A percentile compares a stretch with the other conserved stretches of the same genome.
These are phyloP conservation scores for Corylus heterophylla DNA, from an alignment of 306 rosid genomes.

Conservation along the genomic window DNA sequence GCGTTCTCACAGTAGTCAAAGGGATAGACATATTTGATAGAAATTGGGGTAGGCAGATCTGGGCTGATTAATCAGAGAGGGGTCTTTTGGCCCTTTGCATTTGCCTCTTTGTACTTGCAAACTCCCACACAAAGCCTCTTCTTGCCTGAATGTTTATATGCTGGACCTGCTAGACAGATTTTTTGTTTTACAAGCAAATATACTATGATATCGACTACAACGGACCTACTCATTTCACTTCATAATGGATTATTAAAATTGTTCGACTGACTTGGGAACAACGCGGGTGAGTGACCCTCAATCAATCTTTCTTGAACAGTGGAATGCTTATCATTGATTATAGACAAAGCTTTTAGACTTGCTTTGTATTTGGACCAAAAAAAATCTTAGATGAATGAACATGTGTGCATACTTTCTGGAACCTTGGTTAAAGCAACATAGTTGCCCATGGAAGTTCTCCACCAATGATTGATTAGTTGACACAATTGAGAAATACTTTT, in stretches of 20 bases:
- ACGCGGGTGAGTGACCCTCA: not conserved
- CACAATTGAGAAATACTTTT: not conserved
- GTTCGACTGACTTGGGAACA: not conserved
- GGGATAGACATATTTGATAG: not conserved
- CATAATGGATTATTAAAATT: not conserved
- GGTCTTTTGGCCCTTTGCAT: not conserved
- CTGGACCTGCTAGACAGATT: not conserved
- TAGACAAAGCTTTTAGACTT: not conserved
- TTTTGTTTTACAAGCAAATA: no score
- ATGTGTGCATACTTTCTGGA: not conserved
- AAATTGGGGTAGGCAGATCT: not conserved
- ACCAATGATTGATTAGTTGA: not conserved
- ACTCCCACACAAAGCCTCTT: no score
- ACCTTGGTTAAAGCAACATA: not conserved
- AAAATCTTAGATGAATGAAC: not conserved
- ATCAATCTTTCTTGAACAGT: not conserved
- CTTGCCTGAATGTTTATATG: no score
- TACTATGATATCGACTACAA: not conserved
- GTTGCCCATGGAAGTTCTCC: not conserved
- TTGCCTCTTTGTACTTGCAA: not conserved
- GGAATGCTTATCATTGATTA: not conserved
- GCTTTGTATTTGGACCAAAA: not conserved
- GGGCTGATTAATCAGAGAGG: not conserved
- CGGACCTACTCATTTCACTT: not conserved
- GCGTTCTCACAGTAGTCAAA: not conserved